Conservation (phyloP, 1,284 basidiomycete genomes). For the Inonotus hispidus region DNA sequence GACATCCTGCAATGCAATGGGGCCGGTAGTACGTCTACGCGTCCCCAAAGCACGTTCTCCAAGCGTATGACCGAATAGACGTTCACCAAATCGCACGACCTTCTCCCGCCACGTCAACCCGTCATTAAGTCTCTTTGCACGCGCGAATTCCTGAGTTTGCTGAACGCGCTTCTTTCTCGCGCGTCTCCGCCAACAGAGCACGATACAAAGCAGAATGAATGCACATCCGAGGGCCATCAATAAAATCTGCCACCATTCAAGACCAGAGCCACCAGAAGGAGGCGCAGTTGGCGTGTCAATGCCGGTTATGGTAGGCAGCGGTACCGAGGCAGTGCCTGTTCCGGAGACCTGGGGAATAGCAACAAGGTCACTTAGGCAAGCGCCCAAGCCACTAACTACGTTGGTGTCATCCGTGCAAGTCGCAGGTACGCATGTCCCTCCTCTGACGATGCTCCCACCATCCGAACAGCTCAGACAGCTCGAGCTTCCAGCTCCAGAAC, state of each 20-base stretch:
- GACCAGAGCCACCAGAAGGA: conserved; percentile 29
- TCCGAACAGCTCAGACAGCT: conserved; percentile 72
- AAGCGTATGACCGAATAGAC: conserved; percentile 46
- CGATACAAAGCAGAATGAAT: conserved; percentile 62
- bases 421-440: conserved; percentile 57
- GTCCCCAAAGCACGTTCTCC: conserved; percentile 25
- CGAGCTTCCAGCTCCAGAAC: conserved; percentile 55
- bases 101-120: conserved; percentile 47
- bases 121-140: conserved; percentile 46
- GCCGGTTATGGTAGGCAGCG: conserved; percentile 54
- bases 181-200: conserved; percentile 64
- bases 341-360: conserved; percentile 38
- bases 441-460: conserved; percentile 52
- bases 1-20: conserved; percentile 9
- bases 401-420: conserved; percentile 48
- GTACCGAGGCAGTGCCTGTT: conserved; percentile 34
- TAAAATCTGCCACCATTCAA: conserved; percentile 78
- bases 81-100: conserved; percentile 50
- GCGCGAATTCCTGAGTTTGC: conserved; percentile 59
- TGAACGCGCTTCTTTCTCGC: conserved; percentile 61
- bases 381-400: conserved; percentile 63
- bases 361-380: conserved; percentile 72
- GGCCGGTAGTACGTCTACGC: conserved; percentile 31
- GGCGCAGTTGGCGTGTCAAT: conserved; percentile 39
- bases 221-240: conserved; percentile 76